Base-by-base conservation (phyloP, 306 rosid genomes). In the Dalbergia cochinchinensis region DNA sequence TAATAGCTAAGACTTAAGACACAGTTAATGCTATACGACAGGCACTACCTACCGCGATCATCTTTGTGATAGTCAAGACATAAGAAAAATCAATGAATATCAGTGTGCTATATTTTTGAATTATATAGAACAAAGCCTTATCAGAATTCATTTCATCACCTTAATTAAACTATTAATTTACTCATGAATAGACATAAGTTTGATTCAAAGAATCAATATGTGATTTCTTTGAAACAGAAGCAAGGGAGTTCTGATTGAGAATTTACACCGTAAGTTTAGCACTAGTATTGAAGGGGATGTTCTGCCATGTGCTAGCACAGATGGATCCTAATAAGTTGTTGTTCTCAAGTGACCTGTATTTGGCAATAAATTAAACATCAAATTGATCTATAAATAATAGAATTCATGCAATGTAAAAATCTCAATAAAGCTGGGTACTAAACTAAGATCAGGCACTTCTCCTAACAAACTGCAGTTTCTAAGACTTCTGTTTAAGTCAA, bases 401-500 rank as follows among this genome's bases (percentile, higher is more conserved):
- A 12, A 53, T 26, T 26, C 44, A 5, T 39, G 26, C 26, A 22
- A 22, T 22, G 26, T 62, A 34, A 62, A 62, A 82, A 71, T 54
- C 47, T 73, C 53, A 10, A 47, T 18, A 67, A 51, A 94, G 93
- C 26, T 77, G 26, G 55, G 42, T 71, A 92, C 85, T 71, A 22
- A 68, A 86, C 94, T 89, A 64, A 94, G 75, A 86, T 94, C 90
- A 83, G 88, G 97, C 86, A 94, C 47, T 12, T 83, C 31, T 86
- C 98, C 98, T 86, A 81, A 82, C 90, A 94, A 83, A 55, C 86
- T 81, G 85, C 98, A 94, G 83, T 94, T 92, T 85, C 96, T 90
- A 11, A 94, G 91, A 87, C 97, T 90, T 82, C 98, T 94, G 97
- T n/a, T 75, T 13, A 85, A 63, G 82, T 64, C 84, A 78, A 74